These are phyloP conservation scores for Moesziomyces antarcticus DNA, from an alignment of 1,284 basidiomycete species.

Conservation along the genomic window DNA sequence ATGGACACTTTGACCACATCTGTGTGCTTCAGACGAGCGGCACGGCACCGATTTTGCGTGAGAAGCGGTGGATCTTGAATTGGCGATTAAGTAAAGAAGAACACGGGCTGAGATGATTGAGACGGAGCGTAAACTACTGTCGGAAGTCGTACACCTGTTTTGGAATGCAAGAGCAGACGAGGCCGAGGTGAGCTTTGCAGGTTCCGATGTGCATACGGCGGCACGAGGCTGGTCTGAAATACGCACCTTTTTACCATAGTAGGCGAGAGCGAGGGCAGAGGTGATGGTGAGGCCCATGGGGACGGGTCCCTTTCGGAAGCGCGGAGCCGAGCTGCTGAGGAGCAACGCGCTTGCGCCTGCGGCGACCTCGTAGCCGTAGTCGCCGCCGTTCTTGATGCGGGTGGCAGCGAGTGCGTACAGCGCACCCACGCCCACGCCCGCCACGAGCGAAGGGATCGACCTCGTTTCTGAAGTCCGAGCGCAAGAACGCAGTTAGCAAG, in stretches of 20 bases:
- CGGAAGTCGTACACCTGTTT: constrained; percentile 54
- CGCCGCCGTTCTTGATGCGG: constrained; percentile 76
- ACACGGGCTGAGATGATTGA: too few species aligned
- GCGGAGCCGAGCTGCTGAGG: constrained; percentile 80
- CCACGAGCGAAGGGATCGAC: constrained; percentile 77
- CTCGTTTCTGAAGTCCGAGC: constrained; percentile 12
- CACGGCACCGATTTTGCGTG: too few species aligned
- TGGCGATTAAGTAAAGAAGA: too few species aligned
- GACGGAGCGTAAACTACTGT: constrained; percentile 12
- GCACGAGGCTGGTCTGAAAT: background rate
- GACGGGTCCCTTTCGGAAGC: constrained; percentile 79
- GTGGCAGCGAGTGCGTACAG: constrained; percentile 68
- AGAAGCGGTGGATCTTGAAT: too few species aligned
- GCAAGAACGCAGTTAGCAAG: too few species aligned
- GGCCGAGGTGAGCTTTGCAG: background rate
- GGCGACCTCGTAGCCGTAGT: constrained; percentile 76
- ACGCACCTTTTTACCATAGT: constrained; percentile 75
- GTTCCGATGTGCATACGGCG: too few species aligned
- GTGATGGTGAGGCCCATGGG: constrained; percentile 77
- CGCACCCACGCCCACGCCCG: constrained; percentile 81
- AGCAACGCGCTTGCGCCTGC: constrained; percentile 81
- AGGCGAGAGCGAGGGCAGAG: constrained; percentile 74
- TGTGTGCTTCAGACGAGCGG: background rate
- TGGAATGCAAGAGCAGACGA: background rate
- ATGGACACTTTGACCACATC: background rate